Evolutionary conservation across 2,329 filamentous ascomycete species (phyloP).

Genomic region (Elsinoe fawcettii): DNA sequence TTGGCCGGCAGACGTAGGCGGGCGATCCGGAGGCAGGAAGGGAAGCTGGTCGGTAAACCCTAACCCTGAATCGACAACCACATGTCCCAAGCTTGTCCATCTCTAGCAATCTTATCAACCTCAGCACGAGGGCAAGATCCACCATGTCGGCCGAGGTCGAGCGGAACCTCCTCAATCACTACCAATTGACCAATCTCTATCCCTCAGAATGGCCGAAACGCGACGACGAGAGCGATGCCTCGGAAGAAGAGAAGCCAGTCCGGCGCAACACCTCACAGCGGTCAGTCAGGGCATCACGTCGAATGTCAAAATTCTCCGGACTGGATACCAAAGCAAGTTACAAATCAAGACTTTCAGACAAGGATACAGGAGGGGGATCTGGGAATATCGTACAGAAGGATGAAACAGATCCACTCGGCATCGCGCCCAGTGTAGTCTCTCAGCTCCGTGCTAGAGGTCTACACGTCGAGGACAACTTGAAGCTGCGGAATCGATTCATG

Average conservation of each 20-base stretch:
- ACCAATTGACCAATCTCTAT: conserved; percentile 70
- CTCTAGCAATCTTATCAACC: not conserved
- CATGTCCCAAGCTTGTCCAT: not conserved
- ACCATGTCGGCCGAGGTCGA: conserved; percentile 60
- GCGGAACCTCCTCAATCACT: conserved; percentile 74
- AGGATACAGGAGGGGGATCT: conserved; percentile 59
- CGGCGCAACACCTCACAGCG: conserved; percentile 33
- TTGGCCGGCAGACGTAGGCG: conserved; percentile 1
- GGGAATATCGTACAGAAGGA: conserved; percentile 81
- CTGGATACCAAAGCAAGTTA: conserved; percentile 68
- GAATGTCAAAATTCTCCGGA: conserved; percentile 72
- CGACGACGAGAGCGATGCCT: conserved; percentile 59
- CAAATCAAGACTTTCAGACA: conserved; percentile 53
- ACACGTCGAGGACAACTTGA: conserved; percentile 69
- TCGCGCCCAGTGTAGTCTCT: conserved; percentile 75
- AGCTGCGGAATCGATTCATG: conserved; percentile 76
- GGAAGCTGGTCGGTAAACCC: not conserved
- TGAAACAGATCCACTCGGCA: conserved; percentile 86
- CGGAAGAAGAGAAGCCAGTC: conserved; percentile 24
- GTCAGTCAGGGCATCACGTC: conserved; percentile 42
- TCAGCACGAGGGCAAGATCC: not conserved
- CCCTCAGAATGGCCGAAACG: conserved; percentile 82
- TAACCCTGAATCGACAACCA: not conserved
- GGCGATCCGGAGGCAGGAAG: not conserved
- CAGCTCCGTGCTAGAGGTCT: conserved; percentile 69